Percentiles rank a stretch among this genome's conserved stretches.
phyloP scores from a whole-genome alignment of 148 eudicot species.

The Fagopyrum homotropicum region DNA sequence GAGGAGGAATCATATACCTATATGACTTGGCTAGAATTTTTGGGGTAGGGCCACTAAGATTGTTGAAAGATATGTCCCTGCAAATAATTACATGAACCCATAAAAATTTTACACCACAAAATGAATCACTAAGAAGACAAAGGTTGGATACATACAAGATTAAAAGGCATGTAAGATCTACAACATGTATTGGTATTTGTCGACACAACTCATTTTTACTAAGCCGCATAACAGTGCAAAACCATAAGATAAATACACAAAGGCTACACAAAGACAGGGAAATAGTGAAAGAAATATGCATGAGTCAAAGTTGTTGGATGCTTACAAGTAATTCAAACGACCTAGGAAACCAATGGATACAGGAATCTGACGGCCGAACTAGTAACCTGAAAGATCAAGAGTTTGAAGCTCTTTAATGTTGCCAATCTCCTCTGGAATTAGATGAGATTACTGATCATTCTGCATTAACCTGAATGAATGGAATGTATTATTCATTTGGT shows the following conservation, averaged over 20 bases:
- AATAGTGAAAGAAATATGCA: no score
- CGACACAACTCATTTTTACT: conserved; percentile 71
- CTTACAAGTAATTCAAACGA: conserved; percentile 77
- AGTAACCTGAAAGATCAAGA: conserved; percentile 81
- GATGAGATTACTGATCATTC: conserved; percentile 62
- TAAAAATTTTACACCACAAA: no score
- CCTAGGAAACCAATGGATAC: conserved; percentile 64
- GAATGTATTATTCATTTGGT: neutral
- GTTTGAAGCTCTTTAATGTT: conserved; percentile 60
- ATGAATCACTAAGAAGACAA: neutral
- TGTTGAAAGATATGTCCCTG: conserved; percentile 86
- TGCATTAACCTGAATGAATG: conserved; percentile 55
- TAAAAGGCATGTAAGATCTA: conserved; percentile 73
- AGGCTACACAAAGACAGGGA: conserved; percentile 1
- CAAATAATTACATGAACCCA: conserved; percentile 7
- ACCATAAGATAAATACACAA: conserved; percentile 5
- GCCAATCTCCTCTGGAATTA: conserved; percentile 67
- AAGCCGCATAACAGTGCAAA: conserved; percentile 44
- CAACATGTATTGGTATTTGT: conserved; percentile 60
- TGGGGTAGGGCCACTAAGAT: conserved; percentile 77
- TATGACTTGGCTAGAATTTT: conserved; percentile 64
- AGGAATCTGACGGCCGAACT: conserved; percentile 69
- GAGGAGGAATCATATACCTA: conserved; percentile 33
- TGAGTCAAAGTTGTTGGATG: no score
- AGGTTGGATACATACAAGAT: conserved; percentile 64